Evolutionary conservation across 208 protist genomes (phyloP), one percentile per base, ranked within the genome.

Genomic region (Trypanosoma theileri): DNA sequence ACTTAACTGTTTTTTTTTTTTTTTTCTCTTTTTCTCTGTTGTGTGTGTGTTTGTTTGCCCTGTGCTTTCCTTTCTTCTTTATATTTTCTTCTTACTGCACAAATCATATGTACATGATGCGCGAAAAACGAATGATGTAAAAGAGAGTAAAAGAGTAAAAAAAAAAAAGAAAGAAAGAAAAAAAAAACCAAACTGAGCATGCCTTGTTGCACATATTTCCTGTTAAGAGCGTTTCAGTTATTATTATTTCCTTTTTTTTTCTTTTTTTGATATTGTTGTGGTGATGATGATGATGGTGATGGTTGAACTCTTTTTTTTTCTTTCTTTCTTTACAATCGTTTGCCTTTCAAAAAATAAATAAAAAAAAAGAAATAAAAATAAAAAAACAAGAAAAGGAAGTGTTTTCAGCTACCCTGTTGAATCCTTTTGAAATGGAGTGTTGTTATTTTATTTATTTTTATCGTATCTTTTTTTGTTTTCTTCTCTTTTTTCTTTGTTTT

Each of bases 351-450:
- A 51, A 48, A 3, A 48, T n/a, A 51, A 48, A 48, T 17, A 48
- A 52, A 63, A 26, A 63, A 52, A 63, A 63, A 52, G n/a, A 51
- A 48, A 48, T 17, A 48, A 52, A 63, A 26, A 63, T 48, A 63
- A 63, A 52, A 52, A 63, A 28, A 28, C 0, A 6, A 35, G 28
- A 1, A 6, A 35, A 35, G 6, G 28, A 35, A 6, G 28, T 8
- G 28, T 1, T 35, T 35, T 35, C 28, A 35, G 6, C 28, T 35
- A 35, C 6, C 4, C 1, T 35, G 28, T 35, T 35, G 28, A 35
- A 35, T 35, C 28, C 6, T 35, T 6, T 35, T 35, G 28, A 35
- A 35, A 35, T 35, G 28, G 28, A 35, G 28, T 35, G 28, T 35
- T 52, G 13, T 63, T 19, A 12, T 63, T 50, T 11, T 31, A 35